Percentiles rank a stretch among this genome's conserved stretches.
Conservation (phyloP, 306 rosid species). For the Luffa acutangula region DNA sequence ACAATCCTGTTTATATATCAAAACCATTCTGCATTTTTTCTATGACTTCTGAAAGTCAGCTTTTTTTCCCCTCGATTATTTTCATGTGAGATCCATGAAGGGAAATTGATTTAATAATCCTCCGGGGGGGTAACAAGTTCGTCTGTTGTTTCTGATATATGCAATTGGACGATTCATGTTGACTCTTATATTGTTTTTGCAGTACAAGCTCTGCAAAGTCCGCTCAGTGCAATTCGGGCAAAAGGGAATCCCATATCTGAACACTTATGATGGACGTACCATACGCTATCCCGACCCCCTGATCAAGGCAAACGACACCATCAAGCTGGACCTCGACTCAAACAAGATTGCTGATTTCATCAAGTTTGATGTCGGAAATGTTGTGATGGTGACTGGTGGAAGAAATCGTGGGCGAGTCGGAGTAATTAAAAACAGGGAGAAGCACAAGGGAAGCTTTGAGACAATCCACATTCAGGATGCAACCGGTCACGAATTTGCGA, state of each 20-base stretch:
- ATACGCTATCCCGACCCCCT: slow-evolving; percentile 83
- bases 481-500: slow-evolving; percentile 68
- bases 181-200: slow-evolving; percentile 7
- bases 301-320: slow-evolving; percentile 68
- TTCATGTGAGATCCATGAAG: not conserved
- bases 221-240: slow-evolving; percentile 71
- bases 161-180: not conserved
- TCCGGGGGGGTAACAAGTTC: not conserved
- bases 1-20: not conserved
- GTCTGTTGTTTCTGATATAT: not conserved
- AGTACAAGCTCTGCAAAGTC: slow-evolving; percentile 90
- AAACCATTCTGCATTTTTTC: not conserved
- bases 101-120: not conserved
- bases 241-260: slow-evolving; percentile 66
- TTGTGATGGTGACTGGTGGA: slow-evolving; percentile 80
- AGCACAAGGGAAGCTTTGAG: slow-evolving; percentile 76
- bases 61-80: not conserved
- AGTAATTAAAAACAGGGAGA: slow-evolving; percentile 73
- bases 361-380: slow-evolving; percentile 75
- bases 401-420: slow-evolving; percentile 85
- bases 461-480: slow-evolving; percentile 74
- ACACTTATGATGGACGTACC: slow-evolving; percentile 79
- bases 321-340: slow-evolving; percentile 57
- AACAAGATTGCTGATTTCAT: slow-evolving; percentile 70
- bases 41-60: not conserved